Evolutionary conservation across 805 yeast genomes (phyloP).

Genomic region (Spathaspora passalidarum): DNA sequence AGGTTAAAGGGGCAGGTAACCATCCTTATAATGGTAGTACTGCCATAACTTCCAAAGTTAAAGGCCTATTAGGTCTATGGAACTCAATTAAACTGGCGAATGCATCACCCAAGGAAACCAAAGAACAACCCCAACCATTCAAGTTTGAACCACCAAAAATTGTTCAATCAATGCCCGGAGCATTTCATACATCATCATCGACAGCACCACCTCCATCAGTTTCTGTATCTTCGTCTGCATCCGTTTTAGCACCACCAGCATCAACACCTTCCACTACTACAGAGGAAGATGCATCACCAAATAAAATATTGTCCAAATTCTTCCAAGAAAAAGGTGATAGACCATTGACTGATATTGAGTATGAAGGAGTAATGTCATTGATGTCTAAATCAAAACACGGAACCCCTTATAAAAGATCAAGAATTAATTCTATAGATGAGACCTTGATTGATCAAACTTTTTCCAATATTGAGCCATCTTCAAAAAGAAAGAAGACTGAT

Average conservation of each 20-base stretch:
- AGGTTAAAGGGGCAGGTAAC: conserved; percentile 14
- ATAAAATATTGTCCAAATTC: conserved; percentile 63
- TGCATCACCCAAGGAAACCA: background rate
- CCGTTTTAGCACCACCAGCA: background rate
- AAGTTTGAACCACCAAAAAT: conserved; percentile 9
- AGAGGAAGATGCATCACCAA: conserved; percentile 23
- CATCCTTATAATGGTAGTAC: conserved; percentile 4
- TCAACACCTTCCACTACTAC: background rate
- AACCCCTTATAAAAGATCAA: conserved; percentile 4
- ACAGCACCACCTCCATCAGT: background rate
- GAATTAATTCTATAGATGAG: background rate
- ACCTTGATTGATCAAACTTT: background rate
- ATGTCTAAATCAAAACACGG: conserved; percentile 17
- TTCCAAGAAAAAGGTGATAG: conserved; percentile 70
- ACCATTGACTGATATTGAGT: conserved; percentile 72
- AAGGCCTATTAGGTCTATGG: conserved; percentile 1
- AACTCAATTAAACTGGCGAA: background rate
- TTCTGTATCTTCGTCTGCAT: background rate
- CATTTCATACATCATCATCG: background rate
- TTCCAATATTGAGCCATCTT: background rate
- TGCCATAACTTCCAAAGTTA: conserved; percentile 15
- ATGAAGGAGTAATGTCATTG: conserved; percentile 78
- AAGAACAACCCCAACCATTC: conserved; percentile 3
- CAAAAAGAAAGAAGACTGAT: background rate
- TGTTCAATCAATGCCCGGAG: background rate